Percentiles rank a stretch among this genome's conserved stretches.
phyloP scores from a whole-genome alignment of 148 eudicot genomes.

The Rhododendron simsii region DNA sequence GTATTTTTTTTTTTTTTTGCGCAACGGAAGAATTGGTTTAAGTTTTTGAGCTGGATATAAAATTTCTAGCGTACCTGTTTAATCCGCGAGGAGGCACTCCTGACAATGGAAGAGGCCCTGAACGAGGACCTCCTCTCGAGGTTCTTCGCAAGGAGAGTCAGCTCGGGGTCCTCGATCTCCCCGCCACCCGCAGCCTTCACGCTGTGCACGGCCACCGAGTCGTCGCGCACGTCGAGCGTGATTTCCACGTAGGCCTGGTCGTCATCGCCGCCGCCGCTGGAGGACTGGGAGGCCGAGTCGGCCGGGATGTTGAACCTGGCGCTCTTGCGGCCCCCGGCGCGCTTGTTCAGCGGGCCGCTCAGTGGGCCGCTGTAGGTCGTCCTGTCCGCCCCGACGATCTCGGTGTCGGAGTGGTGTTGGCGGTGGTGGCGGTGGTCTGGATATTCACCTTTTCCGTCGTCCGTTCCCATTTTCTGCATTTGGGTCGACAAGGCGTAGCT shows the following conservation, averaged over 20 bases:
- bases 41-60: neutral
- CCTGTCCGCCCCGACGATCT: constrained; percentile 10
- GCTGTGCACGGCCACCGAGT: constrained; percentile 53
- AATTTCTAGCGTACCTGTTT: constrained; percentile 6
- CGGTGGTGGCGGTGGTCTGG: neutral
- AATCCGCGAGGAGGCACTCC: constrained; percentile 42
- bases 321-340: constrained; percentile 26
- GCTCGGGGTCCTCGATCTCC: constrained; percentile 41
- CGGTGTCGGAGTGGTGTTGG: constrained; percentile 19
- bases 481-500: neutral
- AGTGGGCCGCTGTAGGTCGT: constrained; percentile 33
- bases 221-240: constrained; percentile 52
- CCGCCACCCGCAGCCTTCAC: constrained; percentile 43
- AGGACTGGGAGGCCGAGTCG: neutral
- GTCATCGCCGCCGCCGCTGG: neutral
- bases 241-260: constrained; percentile 43
- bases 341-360: constrained; percentile 30
- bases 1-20: too few relatives aligned
- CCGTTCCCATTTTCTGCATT: constrained; percentile 17
- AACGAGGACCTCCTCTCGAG: constrained; percentile 41
- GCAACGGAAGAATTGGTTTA: too few relatives aligned
- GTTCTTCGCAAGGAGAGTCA: constrained; percentile 32
- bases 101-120: constrained; percentile 21
- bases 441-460: constrained; percentile 1
- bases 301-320: constrained; percentile 35